These are phyloP conservation scores for Chaetomiaceae sp. DNA, from an alignment of 2,329 filamentous ascomycete species.

Conservation along the genomic window DNA sequence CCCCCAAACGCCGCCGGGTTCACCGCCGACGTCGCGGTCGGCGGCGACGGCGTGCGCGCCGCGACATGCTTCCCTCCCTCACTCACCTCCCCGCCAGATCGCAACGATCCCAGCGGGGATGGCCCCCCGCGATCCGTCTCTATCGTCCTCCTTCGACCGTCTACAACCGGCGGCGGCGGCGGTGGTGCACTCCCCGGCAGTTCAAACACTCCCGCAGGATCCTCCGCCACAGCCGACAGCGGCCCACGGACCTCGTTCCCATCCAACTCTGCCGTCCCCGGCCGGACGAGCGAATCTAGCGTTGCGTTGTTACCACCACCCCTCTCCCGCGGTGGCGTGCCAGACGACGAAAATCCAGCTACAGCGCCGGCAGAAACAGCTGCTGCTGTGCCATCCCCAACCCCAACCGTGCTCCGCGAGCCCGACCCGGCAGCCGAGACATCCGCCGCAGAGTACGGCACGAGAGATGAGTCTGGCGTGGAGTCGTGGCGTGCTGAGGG, in stretches of 20 bases:
- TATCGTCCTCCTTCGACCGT: background rate
- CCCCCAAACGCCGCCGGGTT: background rate
- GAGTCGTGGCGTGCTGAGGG: constrained; percentile 12
- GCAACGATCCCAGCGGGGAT: background rate
- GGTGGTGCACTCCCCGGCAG: constrained; percentile 22
- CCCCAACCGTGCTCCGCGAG: constrained; percentile 5
- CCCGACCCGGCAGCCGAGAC: constrained; percentile 15
- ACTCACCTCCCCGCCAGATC: background rate
- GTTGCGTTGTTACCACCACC: no score
- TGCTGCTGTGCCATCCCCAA: no score
- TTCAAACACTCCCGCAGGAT: constrained; percentile 26
- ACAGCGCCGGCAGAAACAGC: no score
- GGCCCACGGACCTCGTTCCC: constrained; percentile 19
- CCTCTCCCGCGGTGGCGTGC: no score
- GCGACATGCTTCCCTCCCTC: background rate
- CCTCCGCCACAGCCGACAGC: constrained; percentile 13
- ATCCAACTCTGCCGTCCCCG: constrained; percentile 17
- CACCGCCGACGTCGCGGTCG: background rate
- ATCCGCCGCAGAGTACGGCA: constrained; percentile 23
- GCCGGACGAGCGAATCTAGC: background rate
- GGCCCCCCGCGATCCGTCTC: background rate
- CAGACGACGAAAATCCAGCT: no score
- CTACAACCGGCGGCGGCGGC: background rate
- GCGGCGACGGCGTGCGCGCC: background rate
- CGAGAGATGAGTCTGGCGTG: constrained; percentile 23